Percentiles rank a stretch among this genome's conserved stretches.
Conservation (phyloP, 1,139 yeast genomes). For the Yamadazyma atmosphaerica region DNA sequence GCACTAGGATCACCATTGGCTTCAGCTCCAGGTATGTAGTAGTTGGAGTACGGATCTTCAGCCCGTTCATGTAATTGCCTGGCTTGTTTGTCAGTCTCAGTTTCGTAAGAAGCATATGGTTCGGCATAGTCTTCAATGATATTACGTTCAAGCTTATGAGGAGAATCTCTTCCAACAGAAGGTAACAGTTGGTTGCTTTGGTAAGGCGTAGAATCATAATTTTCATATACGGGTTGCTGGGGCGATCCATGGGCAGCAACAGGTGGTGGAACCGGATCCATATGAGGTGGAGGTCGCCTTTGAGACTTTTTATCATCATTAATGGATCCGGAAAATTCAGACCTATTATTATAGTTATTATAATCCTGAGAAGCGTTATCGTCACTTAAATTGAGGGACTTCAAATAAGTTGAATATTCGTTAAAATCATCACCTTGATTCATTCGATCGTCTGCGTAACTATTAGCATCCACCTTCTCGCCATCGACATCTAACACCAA, state of each 20-base stretch:
- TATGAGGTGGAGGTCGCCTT: constrained; percentile 20
- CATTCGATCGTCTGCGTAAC: constrained; percentile 5
- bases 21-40: constrained; percentile 14
- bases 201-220: constrained; percentile 1
- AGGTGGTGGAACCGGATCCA: constrained; percentile 5
- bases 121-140: constrained; percentile 19
- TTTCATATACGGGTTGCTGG: constrained; percentile 6
- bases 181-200: constrained; percentile 10
- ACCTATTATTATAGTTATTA: neutral
- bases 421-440: constrained; percentile 6
- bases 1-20: constrained; percentile 1
- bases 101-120: constrained; percentile 32
- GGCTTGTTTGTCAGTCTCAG: constrained; percentile 18
- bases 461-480: no score
- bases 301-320: constrained; percentile 5
- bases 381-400: constrained; percentile 14
- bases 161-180: constrained; percentile 7
- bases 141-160: constrained; percentile 9
- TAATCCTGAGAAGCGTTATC: constrained; percentile 9
- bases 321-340: constrained; percentile 1
- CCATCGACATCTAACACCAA: constrained; percentile 12
- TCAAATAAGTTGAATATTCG: constrained; percentile 16
- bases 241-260: neutral
- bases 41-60: constrained; percentile 24
- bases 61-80: constrained; percentile 20